Conservation (phyloP, 2,329 filamentous ascomycete species). For the Penicillium sp. region DNA sequence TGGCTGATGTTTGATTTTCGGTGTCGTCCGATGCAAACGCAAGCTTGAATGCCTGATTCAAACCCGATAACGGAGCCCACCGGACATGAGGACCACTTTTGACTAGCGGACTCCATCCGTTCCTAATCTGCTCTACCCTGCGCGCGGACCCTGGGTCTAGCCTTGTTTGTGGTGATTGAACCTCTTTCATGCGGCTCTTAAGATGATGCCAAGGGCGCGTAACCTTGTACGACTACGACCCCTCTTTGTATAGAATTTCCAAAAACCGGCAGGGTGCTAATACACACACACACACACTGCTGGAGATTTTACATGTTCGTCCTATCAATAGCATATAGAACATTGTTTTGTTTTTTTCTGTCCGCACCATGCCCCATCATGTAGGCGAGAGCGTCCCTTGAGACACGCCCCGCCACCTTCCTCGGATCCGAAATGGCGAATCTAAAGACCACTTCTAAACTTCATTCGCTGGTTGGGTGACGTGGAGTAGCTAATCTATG, state of each 20-base stretch:
- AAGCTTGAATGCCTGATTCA: background rate
- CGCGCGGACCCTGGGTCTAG: constrained; percentile 14
- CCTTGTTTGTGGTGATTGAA: constrained; percentile 3
- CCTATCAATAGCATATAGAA: background rate
- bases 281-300: too few relatives aligned
- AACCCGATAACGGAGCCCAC: background rate
- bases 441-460: background rate
- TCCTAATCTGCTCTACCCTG: constrained; percentile 9
- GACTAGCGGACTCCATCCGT: background rate
- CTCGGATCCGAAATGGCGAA: background rate
- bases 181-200: constrained; percentile 27
- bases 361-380: background rate
- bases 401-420: background rate
- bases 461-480: background rate
- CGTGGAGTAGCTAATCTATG: background rate
- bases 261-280: background rate
- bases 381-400: background rate
- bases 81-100: constrained; percentile 7
- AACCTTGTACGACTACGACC: background rate
- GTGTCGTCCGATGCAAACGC: background rate
- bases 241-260: background rate
- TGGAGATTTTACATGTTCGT: background rate
- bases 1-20: too few relatives aligned
- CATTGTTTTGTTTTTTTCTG: background rate
- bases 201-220: constrained; percentile 11